Evolutionary conservation across 192 early-diverging fungal species (phyloP).

Genomic region (Backusella parvicylindrica): DNA sequence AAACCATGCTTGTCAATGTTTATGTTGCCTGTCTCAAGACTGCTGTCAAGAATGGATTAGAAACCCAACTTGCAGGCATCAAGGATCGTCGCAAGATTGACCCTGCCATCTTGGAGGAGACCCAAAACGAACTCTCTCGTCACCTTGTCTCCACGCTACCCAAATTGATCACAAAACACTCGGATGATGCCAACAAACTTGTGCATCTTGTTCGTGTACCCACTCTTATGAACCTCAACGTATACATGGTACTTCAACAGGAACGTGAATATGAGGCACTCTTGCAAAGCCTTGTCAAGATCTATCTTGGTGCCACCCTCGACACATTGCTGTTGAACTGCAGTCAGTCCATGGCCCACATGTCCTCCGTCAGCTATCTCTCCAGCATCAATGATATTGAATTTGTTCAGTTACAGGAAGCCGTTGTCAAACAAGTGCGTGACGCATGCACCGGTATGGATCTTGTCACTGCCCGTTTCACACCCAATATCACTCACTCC

Average conservation of each 20-base stretch:
- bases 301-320: constrained; percentile 40
- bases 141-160: constrained; percentile 38
- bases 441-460: constrained; percentile 33
- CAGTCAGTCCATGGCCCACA: constrained; percentile 34
- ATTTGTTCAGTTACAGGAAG: constrained; percentile 33
- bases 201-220: constrained; percentile 40
- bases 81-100: constrained; percentile 26
- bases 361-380: constrained; percentile 37
- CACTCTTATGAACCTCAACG: constrained; percentile 41
- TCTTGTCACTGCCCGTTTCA: constrained; percentile 15
- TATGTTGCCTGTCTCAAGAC: constrained; percentile 41
- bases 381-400: constrained; percentile 32
- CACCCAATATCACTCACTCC: constrained; percentile 21
- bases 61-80: not conserved
- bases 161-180: constrained; percentile 44
- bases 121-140: constrained; percentile 39
- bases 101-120: constrained; percentile 35
- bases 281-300: constrained; percentile 41
- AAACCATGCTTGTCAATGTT: constrained; percentile 49
- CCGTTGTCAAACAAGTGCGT: constrained; percentile 22
- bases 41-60: constrained; percentile 4
- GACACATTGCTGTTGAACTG: constrained; percentile 38
- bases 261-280: constrained; percentile 43
- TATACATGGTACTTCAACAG: constrained; percentile 46
- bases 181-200: constrained; percentile 38